A percentile compares a stretch with the other conserved stretches of the same genome.
Evolutionary conservation across 805 yeast species (phyloP).

Genomic region (Wickerhamomyces ciferrii): DNA sequence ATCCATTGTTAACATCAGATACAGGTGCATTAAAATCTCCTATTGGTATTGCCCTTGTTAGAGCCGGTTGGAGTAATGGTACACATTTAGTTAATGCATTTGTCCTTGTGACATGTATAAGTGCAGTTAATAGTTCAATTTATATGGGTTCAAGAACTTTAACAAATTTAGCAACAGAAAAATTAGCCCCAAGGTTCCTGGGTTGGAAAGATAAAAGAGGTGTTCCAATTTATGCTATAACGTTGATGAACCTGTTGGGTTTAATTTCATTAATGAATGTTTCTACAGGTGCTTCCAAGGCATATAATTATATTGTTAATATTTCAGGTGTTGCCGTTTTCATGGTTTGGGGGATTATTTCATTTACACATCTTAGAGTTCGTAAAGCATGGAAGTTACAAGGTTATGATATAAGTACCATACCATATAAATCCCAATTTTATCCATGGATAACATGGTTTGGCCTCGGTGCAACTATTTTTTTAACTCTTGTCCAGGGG

Average conservation of each 20-base stretch:
- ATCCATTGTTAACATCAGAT: constrained; percentile 36
- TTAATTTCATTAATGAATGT: constrained; percentile 55
- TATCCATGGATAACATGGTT: constrained; percentile 36
- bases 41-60: constrained; percentile 62
- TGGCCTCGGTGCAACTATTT: constrained; percentile 32
- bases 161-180: constrained; percentile 56
- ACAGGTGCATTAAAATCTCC: constrained; percentile 54
- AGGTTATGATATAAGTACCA: constrained; percentile 55
- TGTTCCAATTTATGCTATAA: constrained; percentile 58
- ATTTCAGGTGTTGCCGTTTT: constrained; percentile 74
- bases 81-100: constrained; percentile 72
- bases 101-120: constrained; percentile 57
- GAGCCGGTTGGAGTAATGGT: constrained; percentile 60
- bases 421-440: constrained; percentile 67
- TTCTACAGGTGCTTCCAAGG: constrained; percentile 49
- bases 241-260: constrained; percentile 55
- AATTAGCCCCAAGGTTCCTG: constrained; percentile 52
- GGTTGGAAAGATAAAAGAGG: constrained; percentile 50
- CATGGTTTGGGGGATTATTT: constrained; percentile 65
- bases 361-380: constrained; percentile 60
- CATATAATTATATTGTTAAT: constrained; percentile 67
- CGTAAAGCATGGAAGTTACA: constrained; percentile 60
- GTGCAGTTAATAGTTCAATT: constrained; percentile 66
- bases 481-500: constrained; percentile 43
- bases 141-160: constrained; percentile 67